Percentiles rank a stretch among this genome's conserved stretches.
These are phyloP conservation scores for Apiospora arundinis DNA, from an alignment of 2,329 filamentous ascomycete species.

Conservation along the genomic window DNA sequence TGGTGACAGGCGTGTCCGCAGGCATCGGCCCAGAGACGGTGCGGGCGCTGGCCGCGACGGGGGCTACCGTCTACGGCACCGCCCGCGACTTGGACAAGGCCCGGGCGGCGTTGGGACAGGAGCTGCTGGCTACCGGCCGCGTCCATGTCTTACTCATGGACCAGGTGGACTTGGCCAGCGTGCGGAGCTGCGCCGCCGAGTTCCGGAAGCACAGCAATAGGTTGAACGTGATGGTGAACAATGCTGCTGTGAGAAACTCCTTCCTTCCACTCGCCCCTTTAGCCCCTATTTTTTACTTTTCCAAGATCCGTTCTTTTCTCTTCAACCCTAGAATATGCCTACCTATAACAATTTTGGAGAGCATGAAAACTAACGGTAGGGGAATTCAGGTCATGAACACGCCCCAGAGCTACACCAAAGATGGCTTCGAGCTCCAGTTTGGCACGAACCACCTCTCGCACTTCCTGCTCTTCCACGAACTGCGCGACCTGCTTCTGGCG, in stretches of 20 bases:
- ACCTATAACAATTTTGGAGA: background rate
- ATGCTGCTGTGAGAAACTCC: slow-evolving; percentile 29
- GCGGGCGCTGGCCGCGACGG: slow-evolving; percentile 48
- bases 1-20: slow-evolving; percentile 49
- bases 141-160: slow-evolving; percentile 41
- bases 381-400: slow-evolving; percentile 25
- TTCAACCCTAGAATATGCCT: background rate
- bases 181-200: slow-evolving; percentile 13
- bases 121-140: slow-evolving; percentile 32
- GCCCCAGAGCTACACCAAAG: background rate
- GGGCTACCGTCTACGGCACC: slow-evolving; percentile 51
- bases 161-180: slow-evolving; percentile 12
- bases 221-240: slow-evolving; percentile 19
- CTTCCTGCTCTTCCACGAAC: slow-evolving; percentile 19
- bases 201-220: background rate
- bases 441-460: slow-evolving; percentile 22
- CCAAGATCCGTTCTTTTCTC: background rate
- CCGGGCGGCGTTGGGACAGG: slow-evolving; percentile 36
- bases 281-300: background rate
- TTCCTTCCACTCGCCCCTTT: background rate
- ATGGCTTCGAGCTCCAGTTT: slow-evolving; percentile 21
- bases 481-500: slow-evolving; percentile 32
- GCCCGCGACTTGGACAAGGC: slow-evolving; percentile 48
- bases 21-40: slow-evolving; percentile 51
- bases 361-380: slow-evolving; percentile 31